These are phyloP conservation scores for Penicillium pancosmium DNA, from an alignment of 495 filamentous ascomycete species.

Conservation along the genomic window DNA sequence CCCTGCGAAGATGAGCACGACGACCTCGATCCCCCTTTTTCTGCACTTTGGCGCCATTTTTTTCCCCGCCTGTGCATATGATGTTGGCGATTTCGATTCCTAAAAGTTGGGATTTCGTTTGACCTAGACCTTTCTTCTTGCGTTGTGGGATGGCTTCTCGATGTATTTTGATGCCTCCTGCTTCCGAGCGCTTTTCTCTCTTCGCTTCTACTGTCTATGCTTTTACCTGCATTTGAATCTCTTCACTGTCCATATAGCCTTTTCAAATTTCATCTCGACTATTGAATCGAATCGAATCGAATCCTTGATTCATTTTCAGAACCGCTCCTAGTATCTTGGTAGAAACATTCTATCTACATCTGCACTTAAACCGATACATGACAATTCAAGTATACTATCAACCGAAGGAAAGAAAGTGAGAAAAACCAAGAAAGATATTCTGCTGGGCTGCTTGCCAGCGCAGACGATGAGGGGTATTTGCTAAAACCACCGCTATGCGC, in stretches of 20 bases:
- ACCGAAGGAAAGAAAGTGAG: no score
- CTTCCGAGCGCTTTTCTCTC: background rate
- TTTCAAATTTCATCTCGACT: slow-evolving; percentile 1
- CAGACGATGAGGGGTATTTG: background rate
- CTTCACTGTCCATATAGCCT: slow-evolving; percentile 11
- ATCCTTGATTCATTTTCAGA: background rate
- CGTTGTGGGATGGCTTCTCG: background rate
- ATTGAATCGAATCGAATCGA: background rate
- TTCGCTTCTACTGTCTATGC: slow-evolving; percentile 9
- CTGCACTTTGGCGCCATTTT: slow-evolving; percentile 5
- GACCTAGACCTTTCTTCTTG: background rate
- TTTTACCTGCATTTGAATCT: slow-evolving; percentile 3
- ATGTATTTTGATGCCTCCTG: background rate
- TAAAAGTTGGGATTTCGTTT: slow-evolving; percentile 10
- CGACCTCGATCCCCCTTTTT: slow-evolving; percentile 9
- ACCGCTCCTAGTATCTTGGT: background rate
- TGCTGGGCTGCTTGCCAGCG: background rate
- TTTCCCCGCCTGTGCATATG: background rate
- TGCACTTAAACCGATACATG: no score
- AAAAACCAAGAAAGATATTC: no score
- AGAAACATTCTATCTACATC: background rate
- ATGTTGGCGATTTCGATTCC: slow-evolving; percentile 12
- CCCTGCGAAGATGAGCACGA: slow-evolving; percentile 23
- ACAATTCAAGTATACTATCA: no score
- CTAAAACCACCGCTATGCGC: background rate